Evolutionary conservation across 768 basidiomycete species (phyloP), one percentile per base, ranked within the genome.

Genomic region (Russula sp.): DNA sequence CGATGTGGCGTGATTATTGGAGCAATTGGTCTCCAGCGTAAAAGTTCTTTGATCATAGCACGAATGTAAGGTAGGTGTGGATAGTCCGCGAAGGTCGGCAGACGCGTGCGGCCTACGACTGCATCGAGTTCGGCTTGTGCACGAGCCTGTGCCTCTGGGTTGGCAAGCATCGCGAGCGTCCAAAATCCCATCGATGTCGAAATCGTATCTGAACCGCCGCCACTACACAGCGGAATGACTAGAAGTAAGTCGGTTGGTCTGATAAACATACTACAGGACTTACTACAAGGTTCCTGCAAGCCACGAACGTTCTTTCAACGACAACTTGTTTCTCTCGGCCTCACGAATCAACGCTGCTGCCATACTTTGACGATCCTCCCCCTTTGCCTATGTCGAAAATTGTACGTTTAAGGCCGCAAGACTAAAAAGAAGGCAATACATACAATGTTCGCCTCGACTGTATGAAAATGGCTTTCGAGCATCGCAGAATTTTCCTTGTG

Each of bases 51-150:
- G 3, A 55, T 14, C 36, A 55, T 55, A 24, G 54, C 54, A 26
- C 24, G 54, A 38, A 55, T 18, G 54, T 55, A 55, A 24, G 54
- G 54, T 24, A 55, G 13, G 11, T 38, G 36, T 18, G 54, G 54
- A 8, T 18, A 18, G 54, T 55, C 54, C 1, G 54, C 54, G 22
- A 55, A 55, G 34, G 34, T 36, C 34, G 34, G 34, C 13, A 36
- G 1, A 11, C 34, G 34, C 9, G 34, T 36, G 34, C 34, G 34
- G 34, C 34, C 34, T 36, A 36, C 34, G 34, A 36, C 34, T 5
- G 34, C 34, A 36, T 36, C 34, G 3, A 36, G 34, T 36, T 36
- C 34, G 1, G 34, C 34, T 1, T 36, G 11, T 36, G 34, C 34
- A 1, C 34, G 34, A 36, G 34, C 34, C 34, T 36, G 34, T 36